Conservation (phyloP, 2,329 filamentous ascomycete species). For the Pseudogymnoascus sp. region DNA sequence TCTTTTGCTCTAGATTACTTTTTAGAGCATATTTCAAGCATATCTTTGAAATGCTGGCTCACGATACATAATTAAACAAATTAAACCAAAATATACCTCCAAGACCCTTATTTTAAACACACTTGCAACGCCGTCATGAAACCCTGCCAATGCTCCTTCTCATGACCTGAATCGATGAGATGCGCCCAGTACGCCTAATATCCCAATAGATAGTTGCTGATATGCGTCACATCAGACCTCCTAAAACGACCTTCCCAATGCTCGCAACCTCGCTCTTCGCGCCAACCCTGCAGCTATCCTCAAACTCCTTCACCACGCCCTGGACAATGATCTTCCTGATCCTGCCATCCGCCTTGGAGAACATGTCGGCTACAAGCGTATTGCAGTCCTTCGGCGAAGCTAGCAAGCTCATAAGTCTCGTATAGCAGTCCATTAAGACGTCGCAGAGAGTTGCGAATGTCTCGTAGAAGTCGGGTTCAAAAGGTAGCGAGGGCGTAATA, state of each 20-base stretch:
- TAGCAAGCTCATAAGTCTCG: conserved; percentile 65
- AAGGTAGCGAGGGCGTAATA: conserved; percentile 84
- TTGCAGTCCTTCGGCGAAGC: conserved; percentile 66
- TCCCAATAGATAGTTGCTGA: background rate
- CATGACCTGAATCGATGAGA: background rate
- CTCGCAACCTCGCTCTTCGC: conserved; percentile 75
- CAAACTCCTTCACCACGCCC: conserved; percentile 83
- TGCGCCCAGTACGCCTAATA: conserved; percentile 2
- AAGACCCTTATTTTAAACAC: conserved; percentile 3
- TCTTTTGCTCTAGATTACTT: background rate
- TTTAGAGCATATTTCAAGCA: background rate
- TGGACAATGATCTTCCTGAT: conserved; percentile 84
- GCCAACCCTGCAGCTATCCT: conserved; percentile 69
- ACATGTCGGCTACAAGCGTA: conserved; percentile 67
- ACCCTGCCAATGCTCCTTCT: conserved; percentile 4
- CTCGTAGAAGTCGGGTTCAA: conserved; percentile 95
- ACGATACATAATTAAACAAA: conserved; percentile 5
- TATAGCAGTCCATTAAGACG: conserved; percentile 87
- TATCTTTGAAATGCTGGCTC: background rate
- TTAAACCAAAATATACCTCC: background rate
- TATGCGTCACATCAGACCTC: conserved; percentile 60
- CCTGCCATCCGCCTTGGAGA: conserved; percentile 78
- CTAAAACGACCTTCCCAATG: conserved; percentile 80
- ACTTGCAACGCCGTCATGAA: conserved; percentile 4
- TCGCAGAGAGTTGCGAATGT: conserved; percentile 95